Percentiles rank a stretch among this genome's conserved stretches.
phyloP scores from a whole-genome alignment of 2,329 filamentous ascomycete species.

The Albophoma yamanashiensis region DNA sequence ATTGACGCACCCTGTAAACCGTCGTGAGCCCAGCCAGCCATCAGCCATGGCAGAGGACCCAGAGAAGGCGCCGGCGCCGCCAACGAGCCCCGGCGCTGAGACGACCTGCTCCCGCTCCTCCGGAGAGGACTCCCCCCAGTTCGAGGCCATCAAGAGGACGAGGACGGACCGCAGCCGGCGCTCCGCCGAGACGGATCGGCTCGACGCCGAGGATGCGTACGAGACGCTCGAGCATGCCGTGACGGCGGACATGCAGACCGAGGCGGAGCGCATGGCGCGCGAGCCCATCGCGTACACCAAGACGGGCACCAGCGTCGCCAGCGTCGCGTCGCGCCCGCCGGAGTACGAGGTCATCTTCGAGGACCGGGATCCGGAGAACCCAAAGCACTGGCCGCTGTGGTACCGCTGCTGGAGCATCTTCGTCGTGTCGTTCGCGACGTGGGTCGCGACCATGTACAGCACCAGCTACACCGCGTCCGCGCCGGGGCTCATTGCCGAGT shows the following conservation, averaged over 20 bases:
- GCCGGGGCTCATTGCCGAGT: conserved; percentile 57
- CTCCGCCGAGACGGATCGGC: conserved; percentile 5
- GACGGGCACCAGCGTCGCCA: conserved; percentile 30
- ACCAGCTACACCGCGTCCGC: conserved; percentile 70
- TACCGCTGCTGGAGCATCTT: conserved; percentile 31
- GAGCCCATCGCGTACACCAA: conserved; percentile 35
- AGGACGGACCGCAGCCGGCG: conserved; percentile 10
- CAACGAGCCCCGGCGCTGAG: neutral
- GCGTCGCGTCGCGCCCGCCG: conserved; percentile 33
- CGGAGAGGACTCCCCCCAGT: neutral
- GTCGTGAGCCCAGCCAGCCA: neutral
- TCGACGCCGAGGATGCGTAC: conserved; percentile 14
- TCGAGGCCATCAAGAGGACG: neutral
- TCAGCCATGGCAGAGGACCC: neutral
- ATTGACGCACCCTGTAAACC: neutral
- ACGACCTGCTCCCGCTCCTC: neutral
- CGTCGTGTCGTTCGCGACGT: conserved; percentile 34
- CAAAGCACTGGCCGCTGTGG: conserved; percentile 55
- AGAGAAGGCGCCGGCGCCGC: neutral
- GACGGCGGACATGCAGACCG: conserved; percentile 24
- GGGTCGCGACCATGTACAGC: conserved; percentile 57
- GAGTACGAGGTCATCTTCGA: conserved; percentile 67
- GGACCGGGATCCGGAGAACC: conserved; percentile 51
- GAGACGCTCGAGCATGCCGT: conserved; percentile 27
- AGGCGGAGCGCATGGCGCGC: conserved; percentile 25